Evolutionary conservation across 2,329 filamentous ascomycete genomes (phyloP).

Genomic region (Aspergillus uvarum): DNA sequence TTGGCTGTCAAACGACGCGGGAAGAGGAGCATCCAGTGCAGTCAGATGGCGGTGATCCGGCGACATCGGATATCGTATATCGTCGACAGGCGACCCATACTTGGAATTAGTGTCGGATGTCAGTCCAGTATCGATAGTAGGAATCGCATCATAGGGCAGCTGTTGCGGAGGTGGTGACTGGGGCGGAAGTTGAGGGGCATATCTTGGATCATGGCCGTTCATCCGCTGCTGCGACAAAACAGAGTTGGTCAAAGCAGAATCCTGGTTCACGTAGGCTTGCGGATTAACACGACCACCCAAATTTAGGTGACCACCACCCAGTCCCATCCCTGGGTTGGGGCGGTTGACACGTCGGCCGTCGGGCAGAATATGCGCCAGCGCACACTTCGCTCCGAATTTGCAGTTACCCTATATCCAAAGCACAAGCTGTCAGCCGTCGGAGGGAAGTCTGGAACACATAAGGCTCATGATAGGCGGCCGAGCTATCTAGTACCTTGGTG

Average conservation of each 20-base stretch:
- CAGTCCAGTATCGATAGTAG: slow-evolving; percentile 59
- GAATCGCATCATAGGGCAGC: slow-evolving; percentile 50
- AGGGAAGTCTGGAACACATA: not conserved
- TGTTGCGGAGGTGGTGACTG: slow-evolving; percentile 42
- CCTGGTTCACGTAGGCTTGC: slow-evolving; percentile 61
- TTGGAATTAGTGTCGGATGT: slow-evolving; percentile 60
- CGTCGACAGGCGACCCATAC: slow-evolving; percentile 83
- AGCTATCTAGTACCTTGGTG: slow-evolving; percentile 68
- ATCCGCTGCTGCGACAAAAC: slow-evolving; percentile 64
- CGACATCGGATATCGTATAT: slow-evolving; percentile 75
- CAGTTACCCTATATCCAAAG: slow-evolving; percentile 74
- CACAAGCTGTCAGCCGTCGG: slow-evolving; percentile 23
- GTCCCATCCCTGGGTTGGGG: slow-evolving; percentile 51
- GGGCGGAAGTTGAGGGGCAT: slow-evolving; percentile 39
- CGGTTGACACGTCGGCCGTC: slow-evolving; percentile 90
- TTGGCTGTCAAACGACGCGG: slow-evolving; percentile 94
- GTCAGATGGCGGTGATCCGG: slow-evolving; percentile 73
- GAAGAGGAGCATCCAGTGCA: slow-evolving; percentile 88
- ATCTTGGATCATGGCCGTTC: slow-evolving; percentile 50
- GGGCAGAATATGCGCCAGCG: slow-evolving; percentile 90
- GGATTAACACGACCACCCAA: slow-evolving; percentile 67
- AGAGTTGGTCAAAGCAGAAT: slow-evolving; percentile 72
- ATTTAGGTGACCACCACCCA: slow-evolving; percentile 61
- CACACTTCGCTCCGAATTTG: slow-evolving; percentile 98
- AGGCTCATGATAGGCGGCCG: not conserved